Conservation (phyloP, 164 flowering plant genomes). For the Macadamia tetraphylla region DNA sequence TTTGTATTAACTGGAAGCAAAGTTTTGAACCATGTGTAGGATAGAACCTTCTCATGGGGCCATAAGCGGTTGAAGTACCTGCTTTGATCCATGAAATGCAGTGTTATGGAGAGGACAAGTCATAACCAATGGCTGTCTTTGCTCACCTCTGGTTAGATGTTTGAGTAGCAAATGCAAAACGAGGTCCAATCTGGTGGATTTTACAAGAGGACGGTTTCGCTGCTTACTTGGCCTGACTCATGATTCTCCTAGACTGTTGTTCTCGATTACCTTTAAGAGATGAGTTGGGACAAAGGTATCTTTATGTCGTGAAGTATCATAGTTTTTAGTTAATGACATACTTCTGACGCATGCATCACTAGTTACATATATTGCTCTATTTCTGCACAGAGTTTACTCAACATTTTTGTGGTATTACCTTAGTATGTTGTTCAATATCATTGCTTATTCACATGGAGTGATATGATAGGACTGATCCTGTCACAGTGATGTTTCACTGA, state of each 20-base stretch:
- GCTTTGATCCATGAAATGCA: not conserved
- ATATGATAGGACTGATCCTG: not conserved
- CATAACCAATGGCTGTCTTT: not conserved
- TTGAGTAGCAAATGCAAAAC: not conserved
- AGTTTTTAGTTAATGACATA: not conserved
- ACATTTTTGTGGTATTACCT: not conserved
- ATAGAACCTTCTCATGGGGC: not conserved
- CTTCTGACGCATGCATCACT: too few species aligned
- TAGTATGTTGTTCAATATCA: not conserved
- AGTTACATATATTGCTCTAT: not conserved
- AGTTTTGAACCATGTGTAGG: not conserved
- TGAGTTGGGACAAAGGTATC: slow-evolving; percentile 2
- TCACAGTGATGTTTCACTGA: not conserved
- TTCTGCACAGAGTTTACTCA: not conserved
- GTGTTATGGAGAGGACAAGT: not conserved
- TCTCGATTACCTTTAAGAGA: not conserved
- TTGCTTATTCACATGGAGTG: not conserved
- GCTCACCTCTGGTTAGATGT: not conserved
- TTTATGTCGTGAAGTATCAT: not conserved
- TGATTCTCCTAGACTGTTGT: not conserved
- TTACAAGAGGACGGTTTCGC: not conserved
- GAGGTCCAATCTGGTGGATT: not conserved
- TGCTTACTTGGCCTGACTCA: not conserved
- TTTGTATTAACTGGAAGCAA: not conserved
- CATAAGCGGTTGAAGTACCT: not conserved